These are phyloP conservation scores for Pichia sporocuriosa DNA, from an alignment of 805 yeast genomes.

Conservation along the genomic window DNA sequence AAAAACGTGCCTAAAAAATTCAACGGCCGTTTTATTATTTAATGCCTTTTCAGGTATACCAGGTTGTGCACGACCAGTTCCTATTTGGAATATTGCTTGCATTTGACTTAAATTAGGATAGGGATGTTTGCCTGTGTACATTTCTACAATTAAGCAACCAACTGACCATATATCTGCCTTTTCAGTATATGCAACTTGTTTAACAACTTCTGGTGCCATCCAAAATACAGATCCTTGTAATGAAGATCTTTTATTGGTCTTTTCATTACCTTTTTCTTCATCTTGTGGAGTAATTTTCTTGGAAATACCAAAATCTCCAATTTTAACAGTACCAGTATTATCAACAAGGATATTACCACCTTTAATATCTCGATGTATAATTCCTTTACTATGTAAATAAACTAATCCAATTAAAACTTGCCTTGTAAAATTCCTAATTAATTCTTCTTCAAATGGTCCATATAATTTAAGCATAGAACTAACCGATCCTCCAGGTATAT, in stretches of 20 bases:
- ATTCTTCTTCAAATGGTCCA: slow-evolving; percentile 58
- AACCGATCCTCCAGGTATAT: slow-evolving; percentile 43
- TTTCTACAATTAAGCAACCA: slow-evolving; percentile 89
- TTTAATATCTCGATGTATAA: slow-evolving; percentile 58
- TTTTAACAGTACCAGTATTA: slow-evolving; percentile 54
- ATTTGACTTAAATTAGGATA: slow-evolving; percentile 91
- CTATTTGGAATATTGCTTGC: slow-evolving; percentile 95
- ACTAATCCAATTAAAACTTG: slow-evolving; percentile 52
- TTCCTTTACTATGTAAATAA: slow-evolving; percentile 49
- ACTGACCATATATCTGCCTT: slow-evolving; percentile 97
- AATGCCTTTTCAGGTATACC: slow-evolving; percentile 63
- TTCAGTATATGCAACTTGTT: slow-evolving; percentile 83
- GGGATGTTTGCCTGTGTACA: slow-evolving; percentile 95
- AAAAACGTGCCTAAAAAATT: slow-evolving; percentile 64
- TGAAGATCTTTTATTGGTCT: slow-evolving; percentile 55
- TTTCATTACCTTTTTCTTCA: slow-evolving; percentile 27
- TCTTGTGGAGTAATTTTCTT: slow-evolving; percentile 22
- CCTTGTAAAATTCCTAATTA: slow-evolving; percentile 45
- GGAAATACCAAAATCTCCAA: slow-evolving; percentile 63
- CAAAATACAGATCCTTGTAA: slow-evolving; percentile 93
- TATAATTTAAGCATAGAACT: slow-evolving; percentile 50
- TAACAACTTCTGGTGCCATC: slow-evolving; percentile 99
- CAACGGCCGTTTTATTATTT: slow-evolving; percentile 49
- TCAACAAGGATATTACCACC: slow-evolving; percentile 59
- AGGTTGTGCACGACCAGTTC: slow-evolving; percentile 69